Evolutionary conservation across 2,329 filamentous ascomycete species (phyloP).

Genomic region (Hymenotorrendiella dingleyae): DNA sequence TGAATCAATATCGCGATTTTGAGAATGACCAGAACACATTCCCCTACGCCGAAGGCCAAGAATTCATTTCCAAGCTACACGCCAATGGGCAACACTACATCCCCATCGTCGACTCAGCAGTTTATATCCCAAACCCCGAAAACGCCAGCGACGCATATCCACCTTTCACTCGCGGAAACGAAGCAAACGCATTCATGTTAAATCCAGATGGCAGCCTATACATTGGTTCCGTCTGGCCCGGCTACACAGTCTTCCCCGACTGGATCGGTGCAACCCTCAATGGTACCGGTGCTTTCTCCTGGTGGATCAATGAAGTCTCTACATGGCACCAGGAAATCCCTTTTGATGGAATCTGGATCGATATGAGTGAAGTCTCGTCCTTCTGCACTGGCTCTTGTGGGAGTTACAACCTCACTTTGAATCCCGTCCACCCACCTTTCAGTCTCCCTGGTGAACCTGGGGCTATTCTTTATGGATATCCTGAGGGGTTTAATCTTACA

Average conservation of each 20-base stretch:
- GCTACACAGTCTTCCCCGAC: constrained; percentile 64
- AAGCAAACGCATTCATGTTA: constrained; percentile 60
- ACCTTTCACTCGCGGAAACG: constrained; percentile 59
- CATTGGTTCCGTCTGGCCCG: constrained; percentile 71
- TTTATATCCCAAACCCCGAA: constrained; percentile 62
- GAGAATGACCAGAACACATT: constrained; percentile 33
- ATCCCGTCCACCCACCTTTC: constrained; percentile 61
- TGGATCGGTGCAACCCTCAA: constrained; percentile 67
- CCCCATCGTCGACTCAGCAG: constrained; percentile 71
- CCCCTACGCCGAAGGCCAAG: constrained; percentile 34
- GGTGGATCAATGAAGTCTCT: constrained; percentile 64
- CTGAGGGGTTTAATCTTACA: constrained; percentile 63
- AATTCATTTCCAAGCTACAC: constrained; percentile 63
- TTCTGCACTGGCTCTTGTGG: constrained; percentile 55
- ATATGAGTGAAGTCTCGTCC: constrained; percentile 56
- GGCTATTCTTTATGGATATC: constrained; percentile 54
- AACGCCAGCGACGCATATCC: constrained; percentile 47
- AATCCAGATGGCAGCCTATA: constrained; percentile 44
- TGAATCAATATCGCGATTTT: constrained; percentile 40
- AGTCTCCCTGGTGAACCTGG: constrained; percentile 35
- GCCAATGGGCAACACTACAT: constrained; percentile 62
- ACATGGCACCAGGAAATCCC: constrained; percentile 61
- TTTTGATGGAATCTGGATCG: constrained; percentile 74
- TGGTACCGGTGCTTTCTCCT: constrained; percentile 56
- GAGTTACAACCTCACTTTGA: constrained; percentile 49